Conservation (phyloP, 805 yeast genomes). For the Candida nitratophila region DNA sequence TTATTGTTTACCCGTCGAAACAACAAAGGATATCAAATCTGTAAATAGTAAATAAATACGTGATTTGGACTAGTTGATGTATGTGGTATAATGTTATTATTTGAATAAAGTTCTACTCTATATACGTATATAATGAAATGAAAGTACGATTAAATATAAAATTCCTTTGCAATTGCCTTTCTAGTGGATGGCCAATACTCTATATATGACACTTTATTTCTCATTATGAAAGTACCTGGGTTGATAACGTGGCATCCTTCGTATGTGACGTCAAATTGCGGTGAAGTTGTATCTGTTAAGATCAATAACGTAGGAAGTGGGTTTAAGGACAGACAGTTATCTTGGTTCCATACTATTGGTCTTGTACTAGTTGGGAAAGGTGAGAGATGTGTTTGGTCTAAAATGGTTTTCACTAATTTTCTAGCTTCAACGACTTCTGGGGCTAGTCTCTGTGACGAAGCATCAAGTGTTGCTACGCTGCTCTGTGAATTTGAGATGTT, state of each 20-base stretch:
- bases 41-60: not conserved
- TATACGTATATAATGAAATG: not conserved
- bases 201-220: conserved; percentile 53
- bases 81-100: no score
- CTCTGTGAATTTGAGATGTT: conserved; percentile 2
- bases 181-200: conserved; percentile 64
- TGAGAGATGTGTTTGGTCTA: conserved; percentile 83
- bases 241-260: conserved; percentile 79
- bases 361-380: conserved; percentile 63
- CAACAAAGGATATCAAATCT: not conserved
- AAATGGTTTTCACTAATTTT: conserved; percentile 66
- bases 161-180: conserved; percentile 39
- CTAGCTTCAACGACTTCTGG: conserved; percentile 52
- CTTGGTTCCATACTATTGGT: conserved; percentile 65
- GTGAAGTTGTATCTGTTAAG: conserved; percentile 65
- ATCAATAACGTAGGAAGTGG: conserved; percentile 70
- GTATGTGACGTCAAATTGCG: conserved; percentile 67
- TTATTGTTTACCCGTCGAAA: conserved; percentile 65
- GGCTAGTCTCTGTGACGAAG: conserved; percentile 24
- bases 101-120: no score
- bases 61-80: not conserved
- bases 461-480: not conserved
- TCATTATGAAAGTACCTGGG: conserved; percentile 47
- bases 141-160: conserved; percentile 22
- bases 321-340: conserved; percentile 58